Evolutionary conservation across 2,329 filamentous ascomycete species (phyloP).

Genomic region (Nigrospora oryzae): DNA sequence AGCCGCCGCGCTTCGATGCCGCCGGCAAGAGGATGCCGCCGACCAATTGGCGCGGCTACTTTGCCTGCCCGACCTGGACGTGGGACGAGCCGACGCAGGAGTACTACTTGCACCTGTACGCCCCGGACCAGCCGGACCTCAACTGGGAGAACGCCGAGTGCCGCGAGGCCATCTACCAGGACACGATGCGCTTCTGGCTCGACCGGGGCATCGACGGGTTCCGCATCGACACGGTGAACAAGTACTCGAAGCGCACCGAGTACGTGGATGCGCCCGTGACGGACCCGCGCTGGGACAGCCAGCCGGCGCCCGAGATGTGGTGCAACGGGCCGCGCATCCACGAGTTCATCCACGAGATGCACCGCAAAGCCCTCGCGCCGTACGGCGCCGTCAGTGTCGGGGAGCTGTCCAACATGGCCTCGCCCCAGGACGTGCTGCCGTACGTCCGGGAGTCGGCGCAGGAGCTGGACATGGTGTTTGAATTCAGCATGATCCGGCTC

Average conservation of each 20-base stretch:
- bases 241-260: constrained; percentile 52
- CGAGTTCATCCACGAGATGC: constrained; percentile 54
- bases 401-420: constrained; percentile 49
- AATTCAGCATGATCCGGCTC: constrained; percentile 47
- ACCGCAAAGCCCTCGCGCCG: constrained; percentile 37
- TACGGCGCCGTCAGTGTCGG: constrained; percentile 56
- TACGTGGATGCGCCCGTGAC: constrained; percentile 44
- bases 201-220: constrained; percentile 58
- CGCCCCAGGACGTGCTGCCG: constrained; percentile 39
- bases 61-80: constrained; percentile 40
- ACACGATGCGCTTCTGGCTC: constrained; percentile 66
- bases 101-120: constrained; percentile 55
- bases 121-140: constrained; percentile 63
- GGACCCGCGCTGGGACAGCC: constrained; percentile 25
- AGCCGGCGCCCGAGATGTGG: constrained; percentile 40
- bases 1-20: constrained; percentile 41
- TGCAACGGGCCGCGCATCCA: constrained; percentile 55
- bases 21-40: constrained; percentile 48
- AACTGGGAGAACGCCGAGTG: constrained; percentile 67
- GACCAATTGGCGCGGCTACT: constrained; percentile 46
- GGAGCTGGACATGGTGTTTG: constrained; percentile 55
- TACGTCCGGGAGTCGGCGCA: constrained; percentile 44
- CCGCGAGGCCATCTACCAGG: constrained; percentile 56
- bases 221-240: constrained; percentile 61
- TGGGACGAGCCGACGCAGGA: constrained; percentile 41